Base-by-base conservation (phyloP, 108 stramenopile species). In the Cyclotella choctawhatcheeana region DNA sequence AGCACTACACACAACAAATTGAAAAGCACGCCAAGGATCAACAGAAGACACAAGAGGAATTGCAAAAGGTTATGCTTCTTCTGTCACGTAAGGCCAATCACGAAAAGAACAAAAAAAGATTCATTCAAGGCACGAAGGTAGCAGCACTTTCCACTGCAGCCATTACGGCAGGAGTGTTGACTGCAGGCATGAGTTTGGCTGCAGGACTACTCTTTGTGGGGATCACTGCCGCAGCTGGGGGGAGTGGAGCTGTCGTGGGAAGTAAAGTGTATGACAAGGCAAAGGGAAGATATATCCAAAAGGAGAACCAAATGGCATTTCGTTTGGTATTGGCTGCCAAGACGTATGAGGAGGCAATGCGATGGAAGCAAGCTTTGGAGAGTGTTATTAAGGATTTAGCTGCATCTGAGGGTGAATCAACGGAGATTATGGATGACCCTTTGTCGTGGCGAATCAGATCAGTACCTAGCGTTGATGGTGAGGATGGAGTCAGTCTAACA, bases 121-220 rank as follows among this genome's bases (percentile, higher is more conserved):
- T 91, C 18, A 73, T 86, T 0, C 75, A 84, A 18, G 88, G 88
- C 0, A 81, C 89, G 17, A 90, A 92, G 51, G 68, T 90, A 45
- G 95, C 89, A 7, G 90, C 86, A 5, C 79, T 86, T 1, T 83
- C 91, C 4, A 88, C 84, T 43, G 92, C 88, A n/a, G 89, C 85
- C 37, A 79, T 86, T 17, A 88, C 90, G 3, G 77, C 89, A 12
- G 87, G 89, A 13, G 82, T 93, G 3, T 51, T 94, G 18, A 96
- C 95, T 14, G 89, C 91, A 14, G 95, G 95, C 12, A 77, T 89
- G 17, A 90, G 92, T 16, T 54, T 94, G 12, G 82, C 90, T n/a
- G 82, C 81, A 3, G 95, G 91, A n/a, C 66, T 94, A 51, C 76
- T 88, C 6, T 77, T 91, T 64, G 55, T 95, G 6, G 89, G 90